Percentiles rank a stretch among this genome's conserved stretches.
These are phyloP conservation scores for Rhizopogon vulgaris DNA, from an alignment of 768 basidiomycete genomes.

Conservation along the genomic window DNA sequence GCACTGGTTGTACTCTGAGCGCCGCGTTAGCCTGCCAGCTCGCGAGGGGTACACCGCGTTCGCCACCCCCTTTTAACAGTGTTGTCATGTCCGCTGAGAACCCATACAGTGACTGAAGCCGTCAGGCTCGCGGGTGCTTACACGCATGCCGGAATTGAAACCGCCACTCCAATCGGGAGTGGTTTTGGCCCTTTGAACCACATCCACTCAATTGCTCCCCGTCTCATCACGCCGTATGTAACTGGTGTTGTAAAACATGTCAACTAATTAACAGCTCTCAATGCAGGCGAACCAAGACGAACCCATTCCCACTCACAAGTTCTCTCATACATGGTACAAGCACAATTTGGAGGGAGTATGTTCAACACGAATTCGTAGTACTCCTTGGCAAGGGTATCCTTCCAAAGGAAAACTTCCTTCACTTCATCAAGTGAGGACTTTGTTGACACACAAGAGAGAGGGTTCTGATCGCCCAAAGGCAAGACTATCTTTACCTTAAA, in stretches of 20 bases:
- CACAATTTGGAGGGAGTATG: slow-evolving; percentile 63
- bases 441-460: not conserved
- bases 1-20: slow-evolving; percentile 90
- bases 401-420: slow-evolving; percentile 57
- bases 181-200: slow-evolving; percentile 90
- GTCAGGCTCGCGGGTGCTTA: slow-evolving; percentile 57
- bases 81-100: not conserved
- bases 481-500: slow-evolving; percentile 76
- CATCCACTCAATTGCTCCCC: slow-evolving; percentile 49
- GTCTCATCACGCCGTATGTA: slow-evolving; percentile 52
- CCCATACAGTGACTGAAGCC: slow-evolving; percentile 47
- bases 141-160: slow-evolving; percentile 68
- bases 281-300: slow-evolving; percentile 45
- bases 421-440: slow-evolving; percentile 71
- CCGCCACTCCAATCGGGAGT: slow-evolving; percentile 58
- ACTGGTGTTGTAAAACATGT: not conserved
- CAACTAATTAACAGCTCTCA: not conserved
- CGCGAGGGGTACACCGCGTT: slow-evolving; percentile 40
- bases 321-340: slow-evolving; percentile 54
- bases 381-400: slow-evolving; percentile 71
- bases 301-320: slow-evolving; percentile 66
- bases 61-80: slow-evolving; percentile 10
- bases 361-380: slow-evolving; percentile 80
- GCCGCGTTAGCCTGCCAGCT: slow-evolving; percentile 71
- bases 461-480: slow-evolving; percentile 34